phyloP scores from a whole-genome alignment of 371 early-diverging fungal genomes.

The Scutellospora calospora region DNA sequence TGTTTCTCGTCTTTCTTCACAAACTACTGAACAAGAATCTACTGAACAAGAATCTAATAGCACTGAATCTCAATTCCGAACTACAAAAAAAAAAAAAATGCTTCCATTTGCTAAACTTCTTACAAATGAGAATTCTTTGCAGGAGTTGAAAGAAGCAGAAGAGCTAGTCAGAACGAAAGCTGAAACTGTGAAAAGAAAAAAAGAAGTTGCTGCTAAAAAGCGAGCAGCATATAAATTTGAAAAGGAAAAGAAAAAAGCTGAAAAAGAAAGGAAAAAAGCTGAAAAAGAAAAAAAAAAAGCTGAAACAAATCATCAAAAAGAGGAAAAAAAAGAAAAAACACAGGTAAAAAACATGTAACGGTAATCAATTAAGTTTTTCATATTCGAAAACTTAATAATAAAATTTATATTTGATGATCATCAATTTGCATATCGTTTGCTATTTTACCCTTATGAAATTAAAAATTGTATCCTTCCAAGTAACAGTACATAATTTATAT shows the following conservation, averaged over 20 bases:
- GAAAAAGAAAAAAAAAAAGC: background rate
- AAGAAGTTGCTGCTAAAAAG: background rate
- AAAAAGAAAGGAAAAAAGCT: background rate
- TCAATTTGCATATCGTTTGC: no score
- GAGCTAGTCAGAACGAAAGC: background rate
- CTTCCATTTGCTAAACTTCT: background rate
- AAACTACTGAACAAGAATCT: background rate
- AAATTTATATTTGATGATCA: no score
- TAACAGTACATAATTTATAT: no score
- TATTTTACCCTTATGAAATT: no score
- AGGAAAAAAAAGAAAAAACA: no score
- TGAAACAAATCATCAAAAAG: background rate
- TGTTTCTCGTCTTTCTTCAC: background rate
- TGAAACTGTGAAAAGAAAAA: background rate
- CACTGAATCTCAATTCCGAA: background rate
- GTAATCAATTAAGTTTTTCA: no score
- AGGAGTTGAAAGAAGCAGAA: background rate
- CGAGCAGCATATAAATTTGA: background rate
- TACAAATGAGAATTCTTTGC: background rate
- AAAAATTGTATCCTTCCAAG: no score
- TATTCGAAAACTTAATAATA: no score
- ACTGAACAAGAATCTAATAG: background rate
- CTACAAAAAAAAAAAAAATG: background rate
- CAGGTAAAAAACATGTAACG: no score
- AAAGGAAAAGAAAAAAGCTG: background rate